A percentile compares a stretch with the other conserved stretches of the same genome.
Conservation (phyloP, 257 asterid genomes). For the Penstemon newberryi region DNA sequence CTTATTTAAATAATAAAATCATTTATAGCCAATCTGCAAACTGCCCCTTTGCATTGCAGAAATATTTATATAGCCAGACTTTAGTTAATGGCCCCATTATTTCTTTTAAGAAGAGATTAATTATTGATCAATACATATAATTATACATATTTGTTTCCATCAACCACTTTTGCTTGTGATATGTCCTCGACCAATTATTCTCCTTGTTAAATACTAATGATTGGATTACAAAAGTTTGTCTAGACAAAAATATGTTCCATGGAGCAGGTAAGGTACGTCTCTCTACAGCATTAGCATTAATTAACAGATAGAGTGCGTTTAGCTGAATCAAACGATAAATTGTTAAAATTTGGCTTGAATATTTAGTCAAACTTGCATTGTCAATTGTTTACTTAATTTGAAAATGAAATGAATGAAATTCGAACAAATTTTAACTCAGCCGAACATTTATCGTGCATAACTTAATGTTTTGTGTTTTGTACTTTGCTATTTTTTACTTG, state of each 20-base stretch:
- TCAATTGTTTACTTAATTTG: too few species aligned
- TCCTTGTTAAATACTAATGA: constrained; percentile 32
- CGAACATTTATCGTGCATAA: too few species aligned
- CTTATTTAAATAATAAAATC: constrained; percentile 24
- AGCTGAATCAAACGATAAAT: too few species aligned
- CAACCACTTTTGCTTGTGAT: constrained; percentile 28
- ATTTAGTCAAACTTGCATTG: too few species aligned
- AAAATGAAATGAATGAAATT: too few species aligned
- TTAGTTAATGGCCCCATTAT: constrained; percentile 38
- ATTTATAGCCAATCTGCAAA: constrained; percentile 31
- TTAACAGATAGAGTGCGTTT: too few species aligned
- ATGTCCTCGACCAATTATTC: constrained; percentile 47
- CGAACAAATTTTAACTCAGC: too few species aligned
- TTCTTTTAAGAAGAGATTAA: constrained; percentile 34
- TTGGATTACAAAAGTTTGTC: constrained; percentile 21
- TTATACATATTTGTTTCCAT: constrained; percentile 28
- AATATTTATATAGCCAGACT: constrained; percentile 10
- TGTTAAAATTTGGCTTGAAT: too few species aligned
- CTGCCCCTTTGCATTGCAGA: constrained; percentile 29
- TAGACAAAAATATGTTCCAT: constrained; percentile 22
- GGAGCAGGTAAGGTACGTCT: constrained; percentile 30
- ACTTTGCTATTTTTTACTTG: too few species aligned
- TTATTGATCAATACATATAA: constrained; percentile 25
- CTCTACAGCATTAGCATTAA: too few species aligned
- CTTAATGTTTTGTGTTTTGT: too few species aligned